A percentile compares a stretch with the other conserved stretches of the same genome.
Evolutionary conservation across 352 stramenopile genomes (phyloP).

Genomic region (Elongisporangium prolatum): DNA sequence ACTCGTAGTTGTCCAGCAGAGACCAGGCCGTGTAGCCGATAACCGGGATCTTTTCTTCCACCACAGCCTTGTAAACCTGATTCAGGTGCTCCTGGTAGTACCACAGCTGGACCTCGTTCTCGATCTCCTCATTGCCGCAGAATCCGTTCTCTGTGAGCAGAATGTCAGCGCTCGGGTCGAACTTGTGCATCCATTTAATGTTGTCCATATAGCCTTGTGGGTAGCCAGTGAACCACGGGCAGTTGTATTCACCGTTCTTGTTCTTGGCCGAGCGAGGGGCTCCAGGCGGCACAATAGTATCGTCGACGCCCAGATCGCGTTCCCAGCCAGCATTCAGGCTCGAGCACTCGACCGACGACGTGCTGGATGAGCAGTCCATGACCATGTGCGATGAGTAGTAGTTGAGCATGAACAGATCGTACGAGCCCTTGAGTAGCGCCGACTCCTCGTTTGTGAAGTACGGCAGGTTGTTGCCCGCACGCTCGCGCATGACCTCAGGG

Average conservation of each 20-base stretch:
- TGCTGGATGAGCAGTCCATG: slow-evolving; percentile 34
- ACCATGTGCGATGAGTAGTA: slow-evolving; percentile 85
- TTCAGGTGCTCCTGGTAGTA: slow-evolving; percentile 37
- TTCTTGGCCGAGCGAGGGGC: slow-evolving; percentile 50
- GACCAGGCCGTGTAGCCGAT: slow-evolving; percentile 21
- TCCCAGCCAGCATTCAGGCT: slow-evolving; percentile 40
- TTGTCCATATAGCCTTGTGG: slow-evolving; percentile 29
- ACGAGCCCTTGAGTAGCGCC: slow-evolving; percentile 64
- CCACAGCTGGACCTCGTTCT: slow-evolving; percentile 41
- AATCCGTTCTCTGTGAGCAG: slow-evolving; percentile 59
- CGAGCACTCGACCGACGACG: slow-evolving; percentile 31
- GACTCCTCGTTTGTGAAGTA: slow-evolving; percentile 78
- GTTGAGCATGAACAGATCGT: slow-evolving; percentile 94
- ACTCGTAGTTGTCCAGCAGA: slow-evolving; percentile 23
- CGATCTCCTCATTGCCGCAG: slow-evolving; percentile 41
- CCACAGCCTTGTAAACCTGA: slow-evolving; percentile 34
- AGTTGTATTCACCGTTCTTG: slow-evolving; percentile 27
- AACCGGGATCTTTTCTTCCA: slow-evolving; percentile 17
- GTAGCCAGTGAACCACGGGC: slow-evolving; percentile 29
- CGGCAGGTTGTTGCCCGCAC: slow-evolving; percentile 77
- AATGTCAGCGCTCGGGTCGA: slow-evolving; percentile 24
- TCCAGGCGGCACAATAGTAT: slow-evolving; percentile 43
- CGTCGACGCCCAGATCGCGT: slow-evolving; percentile 42
- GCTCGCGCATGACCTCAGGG: slow-evolving; percentile 83
- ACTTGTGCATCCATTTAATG: slow-evolving; percentile 31